A percentile compares a stretch with the other conserved stretches of the same genome.
These are phyloP conservation scores for Lactuca sativa DNA, from an alignment of 129 eudicot species.

Conservation along the genomic window DNA sequence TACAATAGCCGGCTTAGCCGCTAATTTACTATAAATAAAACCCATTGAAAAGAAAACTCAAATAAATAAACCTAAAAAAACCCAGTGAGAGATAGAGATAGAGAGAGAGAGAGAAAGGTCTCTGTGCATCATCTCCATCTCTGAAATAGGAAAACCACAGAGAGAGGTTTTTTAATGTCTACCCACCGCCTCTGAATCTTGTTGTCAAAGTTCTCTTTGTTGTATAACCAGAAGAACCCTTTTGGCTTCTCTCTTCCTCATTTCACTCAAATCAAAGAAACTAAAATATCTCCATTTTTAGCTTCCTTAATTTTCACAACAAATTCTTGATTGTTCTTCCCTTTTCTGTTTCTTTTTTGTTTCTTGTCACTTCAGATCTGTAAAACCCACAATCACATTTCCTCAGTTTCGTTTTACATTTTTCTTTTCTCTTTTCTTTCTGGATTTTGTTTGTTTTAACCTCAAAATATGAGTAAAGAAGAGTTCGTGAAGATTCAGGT, in stretches of 20 bases:
- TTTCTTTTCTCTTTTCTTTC: neutral
- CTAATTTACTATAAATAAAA: constrained; percentile 27
- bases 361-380: constrained; percentile 34
- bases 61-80: constrained; percentile 34
- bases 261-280: constrained; percentile 23
- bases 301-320: constrained; percentile 13
- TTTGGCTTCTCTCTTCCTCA: constrained; percentile 25
- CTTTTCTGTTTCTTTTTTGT: neutral
- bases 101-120: neutral
- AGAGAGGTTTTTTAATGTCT: constrained; percentile 53
- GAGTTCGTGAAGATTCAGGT: constrained; percentile 99
- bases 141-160: constrained; percentile 19
- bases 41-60: constrained; percentile 25
- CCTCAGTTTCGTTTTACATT: neutral
- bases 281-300: constrained; percentile 12
- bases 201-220: constrained; percentile 25
- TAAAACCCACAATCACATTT: constrained; percentile 14
- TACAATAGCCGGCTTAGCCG: constrained; percentile 26
- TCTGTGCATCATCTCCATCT: constrained; percentile 18
- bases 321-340: constrained; percentile 19
- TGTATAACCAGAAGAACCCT: constrained; percentile 2
- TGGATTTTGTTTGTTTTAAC: constrained; percentile 22
- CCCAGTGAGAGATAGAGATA: constrained; percentile 15
- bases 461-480: constrained; percentile 80
- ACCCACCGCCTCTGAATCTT: constrained; percentile 55